Base-by-base conservation (phyloP, 2,329 filamentous ascomycete species). In the Xylariomycetidae sp. region DNA sequence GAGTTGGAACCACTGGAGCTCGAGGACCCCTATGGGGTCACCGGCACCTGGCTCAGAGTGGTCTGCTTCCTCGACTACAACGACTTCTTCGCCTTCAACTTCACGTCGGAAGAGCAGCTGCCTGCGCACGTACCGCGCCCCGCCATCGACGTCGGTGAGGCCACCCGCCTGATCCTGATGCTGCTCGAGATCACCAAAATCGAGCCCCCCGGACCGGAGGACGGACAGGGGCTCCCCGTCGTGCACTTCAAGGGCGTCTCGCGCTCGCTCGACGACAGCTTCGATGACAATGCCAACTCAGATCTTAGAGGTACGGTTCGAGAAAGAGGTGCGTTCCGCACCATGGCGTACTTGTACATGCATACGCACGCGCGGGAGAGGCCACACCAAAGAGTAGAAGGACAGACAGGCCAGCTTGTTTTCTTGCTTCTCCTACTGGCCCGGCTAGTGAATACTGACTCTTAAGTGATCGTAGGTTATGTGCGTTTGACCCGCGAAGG, bases 11-110 rank as follows among this genome's bases (percentile, higher is more conserved):
- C 66, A 0, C 51, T 80, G 13, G 70, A 77, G 17, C 57, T 66
- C 7, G 57, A 67, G 34, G 85, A 89, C 51, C 85, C 85, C 1
- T 90, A 85, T 48, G 77, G 74, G 27, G 66, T 88, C 4, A 74
- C 74, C 0, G 85, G 85, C 2, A 78, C 74, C 6, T 90, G 82
- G 81, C 70, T 83, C 50, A 69, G 85, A 23, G 77, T 70, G 22
- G 58, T 70, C 3, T 70, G 62, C 43, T 74, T 72, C 41, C 55
- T 76, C 40, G 82, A 88, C 54, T 88, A 83, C 53, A 77, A 72
- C 46, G 83, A 88, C 52, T 76, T 89, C 22, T 83, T 80, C 54
- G 61, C 63, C 14, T 88, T 80, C 64, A 89, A 89, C 52, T 88
- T 88, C 50, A 62, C 61, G n/a, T 46, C 55, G 2, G 58, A 57